phyloP scores from a whole-genome alignment of 2,329 filamentous ascomycete species.

The Elsinoe fawcettii region DNA sequence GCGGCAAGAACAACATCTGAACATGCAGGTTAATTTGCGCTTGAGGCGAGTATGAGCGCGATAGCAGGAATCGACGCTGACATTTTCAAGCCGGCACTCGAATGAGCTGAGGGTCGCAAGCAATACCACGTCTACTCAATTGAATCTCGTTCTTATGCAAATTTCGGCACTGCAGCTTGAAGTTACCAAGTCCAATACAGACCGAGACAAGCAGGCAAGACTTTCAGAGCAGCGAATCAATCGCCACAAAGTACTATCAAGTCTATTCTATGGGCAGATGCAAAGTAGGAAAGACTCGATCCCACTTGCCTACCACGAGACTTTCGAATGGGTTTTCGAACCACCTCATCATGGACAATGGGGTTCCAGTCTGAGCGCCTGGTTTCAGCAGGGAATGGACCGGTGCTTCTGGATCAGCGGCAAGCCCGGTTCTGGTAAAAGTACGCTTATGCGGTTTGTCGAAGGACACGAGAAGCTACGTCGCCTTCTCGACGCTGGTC shows the following conservation, averaged over 20 bases:
- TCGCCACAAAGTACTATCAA: background rate
- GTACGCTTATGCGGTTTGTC: background rate
- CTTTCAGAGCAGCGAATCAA: no score
- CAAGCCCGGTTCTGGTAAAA: slow-evolving; percentile 10
- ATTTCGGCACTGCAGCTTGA: background rate
- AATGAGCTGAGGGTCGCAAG: background rate
- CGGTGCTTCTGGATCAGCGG: background rate
- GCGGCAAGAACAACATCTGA: background rate
- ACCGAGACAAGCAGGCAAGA: background rate
- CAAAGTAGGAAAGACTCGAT: background rate
- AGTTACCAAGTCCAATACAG: background rate
- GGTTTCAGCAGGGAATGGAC: background rate
- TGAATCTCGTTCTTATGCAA: background rate
- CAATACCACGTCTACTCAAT: background rate
- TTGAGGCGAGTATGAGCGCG: background rate
- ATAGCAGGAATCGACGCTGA: background rate
- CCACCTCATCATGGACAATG: no score
- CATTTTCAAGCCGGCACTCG: background rate
- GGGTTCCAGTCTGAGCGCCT: background rate
- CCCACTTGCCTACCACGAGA: background rate
- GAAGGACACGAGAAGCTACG: background rate
- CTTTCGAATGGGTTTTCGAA: slow-evolving; percentile 6
- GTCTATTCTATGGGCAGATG: background rate
- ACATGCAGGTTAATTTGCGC: background rate
- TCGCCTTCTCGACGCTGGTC: background rate